phyloP scores from a whole-genome alignment of 2,329 filamentous ascomycete genomes.

The Colletotrichum costaricense region DNA sequence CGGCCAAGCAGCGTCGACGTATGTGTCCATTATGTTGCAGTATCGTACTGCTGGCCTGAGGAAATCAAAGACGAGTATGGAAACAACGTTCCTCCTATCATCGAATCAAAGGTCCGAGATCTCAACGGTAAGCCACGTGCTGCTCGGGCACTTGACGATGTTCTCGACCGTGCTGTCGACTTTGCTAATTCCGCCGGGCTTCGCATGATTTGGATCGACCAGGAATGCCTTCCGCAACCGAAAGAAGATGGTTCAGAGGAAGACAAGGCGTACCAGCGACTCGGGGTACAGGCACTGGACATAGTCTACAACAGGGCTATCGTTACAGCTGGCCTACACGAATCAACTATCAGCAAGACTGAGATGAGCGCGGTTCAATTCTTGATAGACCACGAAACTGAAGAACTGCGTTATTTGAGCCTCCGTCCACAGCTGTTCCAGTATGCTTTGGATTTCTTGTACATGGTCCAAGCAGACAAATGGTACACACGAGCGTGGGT shows the following conservation, averaged over 20 bases:
- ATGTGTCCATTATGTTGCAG: not conserved
- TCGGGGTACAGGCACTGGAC: not conserved
- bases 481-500: not conserved
- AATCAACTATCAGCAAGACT: not conserved
- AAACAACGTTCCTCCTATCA: not conserved
- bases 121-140: not conserved
- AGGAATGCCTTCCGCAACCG: not conserved
- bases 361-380: not conserved
- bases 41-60: not conserved
- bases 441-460: not conserved
- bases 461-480: not conserved
- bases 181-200: not conserved
- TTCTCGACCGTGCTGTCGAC: not conserved
- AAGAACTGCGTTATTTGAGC: not conserved
- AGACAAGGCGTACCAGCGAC: not conserved
- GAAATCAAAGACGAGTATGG: not conserved
- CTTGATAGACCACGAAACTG: not conserved
- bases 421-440: not conserved
- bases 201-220: not conserved
- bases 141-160: not conserved
- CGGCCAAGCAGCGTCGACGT: not conserved
- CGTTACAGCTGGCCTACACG: not conserved
- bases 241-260: not conserved
- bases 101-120: not conserved
- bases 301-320: not conserved